Base-by-base conservation (phyloP, 176 grass and related monocot species). In the Oryza brachyantha region DNA sequence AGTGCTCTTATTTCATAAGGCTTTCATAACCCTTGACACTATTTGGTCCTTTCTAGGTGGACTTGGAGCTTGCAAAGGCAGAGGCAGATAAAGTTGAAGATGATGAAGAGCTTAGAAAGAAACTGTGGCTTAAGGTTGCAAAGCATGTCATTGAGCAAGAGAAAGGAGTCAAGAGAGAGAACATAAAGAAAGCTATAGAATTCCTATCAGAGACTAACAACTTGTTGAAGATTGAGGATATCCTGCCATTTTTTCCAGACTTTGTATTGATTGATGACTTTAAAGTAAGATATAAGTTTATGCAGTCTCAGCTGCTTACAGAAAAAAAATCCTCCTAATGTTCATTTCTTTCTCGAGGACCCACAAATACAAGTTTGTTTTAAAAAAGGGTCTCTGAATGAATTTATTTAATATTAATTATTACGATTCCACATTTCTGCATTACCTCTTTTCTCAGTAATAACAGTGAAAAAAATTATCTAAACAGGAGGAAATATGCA, bases 81-180 rank as follows among this genome's bases (percentile, higher is more conserved):
- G 95, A 98, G 84, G 95, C 95, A 17, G 95, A 98, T 70, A 98
- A 93, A 83, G 95, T 98, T 77, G 95, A 98, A 92, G 95, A 98
- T 13, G 92, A 98, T 80, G 95, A 92, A 90, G 95, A 98, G 36
- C 83, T 94, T 64, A 92, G 92, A 45, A 98, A 98, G 78, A 98
- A 98, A 73, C 81, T 98, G n/a, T 98, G 95, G 92, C 90, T 98
- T 72, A 94, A 92, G 83, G 85, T 94, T 70, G 95, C 95, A 39
- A 98, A 98, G 66, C 95, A 98, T 92, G 95, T 94, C 45, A 98
- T 98, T 74, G 87, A 94, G 82, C 95, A 92, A 84, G 95, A 98
- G 83, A 98, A 98, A 84, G 95, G 95, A 58, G 85, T 91, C 40
- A 98, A 98, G 73, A 90, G 92, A 72, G 95, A 98, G 66, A 98